Conservation (phyloP, 441 rosid genomes). For the Flueggea neowawraea region DNA sequence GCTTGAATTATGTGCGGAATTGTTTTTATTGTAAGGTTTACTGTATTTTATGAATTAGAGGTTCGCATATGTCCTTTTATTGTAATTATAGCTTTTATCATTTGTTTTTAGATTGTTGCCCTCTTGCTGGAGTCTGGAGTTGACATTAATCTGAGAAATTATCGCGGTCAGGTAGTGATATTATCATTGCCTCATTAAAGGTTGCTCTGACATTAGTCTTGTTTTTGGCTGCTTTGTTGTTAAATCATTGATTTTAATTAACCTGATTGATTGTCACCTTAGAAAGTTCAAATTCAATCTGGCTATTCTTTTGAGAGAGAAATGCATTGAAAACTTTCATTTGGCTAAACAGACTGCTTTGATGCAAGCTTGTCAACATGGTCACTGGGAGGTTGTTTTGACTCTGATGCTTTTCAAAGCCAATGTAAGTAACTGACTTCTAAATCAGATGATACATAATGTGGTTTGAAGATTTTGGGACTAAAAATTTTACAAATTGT, state of each 20-base stretch:
- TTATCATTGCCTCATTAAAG: not conserved
- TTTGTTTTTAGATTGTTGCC: slow-evolving; percentile 64
- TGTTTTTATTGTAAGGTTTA: slow-evolving; percentile 1
- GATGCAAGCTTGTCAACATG: slow-evolving; percentile 99
- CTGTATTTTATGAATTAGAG: not conserved
- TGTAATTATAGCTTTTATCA: slow-evolving; percentile 15
- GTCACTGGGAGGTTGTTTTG: slow-evolving; percentile 97
- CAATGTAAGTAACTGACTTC: slow-evolving; percentile 49
- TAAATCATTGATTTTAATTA: too few relatives aligned
- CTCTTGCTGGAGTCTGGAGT: slow-evolving; percentile 95
- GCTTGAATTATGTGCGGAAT: not conserved
- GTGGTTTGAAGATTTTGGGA: not conserved
- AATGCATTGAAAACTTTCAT: not conserved
- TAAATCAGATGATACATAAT: not conserved
- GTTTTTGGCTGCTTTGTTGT: not conserved
- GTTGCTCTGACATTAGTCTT: not conserved
- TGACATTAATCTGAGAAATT: slow-evolving; percentile 92
- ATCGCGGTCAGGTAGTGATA: slow-evolving; percentile 85
- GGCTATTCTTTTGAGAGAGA: not conserved
- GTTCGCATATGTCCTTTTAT: not conserved
- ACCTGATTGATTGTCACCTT: too few relatives aligned
- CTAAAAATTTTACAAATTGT: slow-evolving; percentile 9
- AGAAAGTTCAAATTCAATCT: not conserved
- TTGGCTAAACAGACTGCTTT: slow-evolving; percentile 67
- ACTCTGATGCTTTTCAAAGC: slow-evolving; percentile 83